phyloP scores from a whole-genome alignment of 306 rosid species.

The Cercis canadensis region DNA sequence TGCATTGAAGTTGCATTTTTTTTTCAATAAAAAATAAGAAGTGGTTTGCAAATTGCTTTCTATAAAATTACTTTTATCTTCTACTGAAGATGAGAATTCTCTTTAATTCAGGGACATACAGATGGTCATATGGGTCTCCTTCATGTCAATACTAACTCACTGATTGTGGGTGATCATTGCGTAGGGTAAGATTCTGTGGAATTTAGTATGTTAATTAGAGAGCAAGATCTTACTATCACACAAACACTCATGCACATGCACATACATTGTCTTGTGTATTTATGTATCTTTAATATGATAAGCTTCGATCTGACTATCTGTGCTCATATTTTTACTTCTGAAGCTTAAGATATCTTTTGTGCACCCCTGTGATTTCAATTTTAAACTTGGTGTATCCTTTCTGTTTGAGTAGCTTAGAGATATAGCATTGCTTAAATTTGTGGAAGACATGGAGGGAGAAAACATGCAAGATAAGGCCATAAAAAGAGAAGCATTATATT shows the following conservation, averaged over 20 bases:
- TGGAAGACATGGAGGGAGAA: too few species aligned
- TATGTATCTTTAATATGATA: too few species aligned
- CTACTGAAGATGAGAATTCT: conserved; percentile 28
- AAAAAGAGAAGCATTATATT: too few species aligned
- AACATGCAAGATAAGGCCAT: too few species aligned
- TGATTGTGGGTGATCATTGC: conserved; percentile 93
- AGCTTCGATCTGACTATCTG: background rate
- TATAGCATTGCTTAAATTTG: too few species aligned
- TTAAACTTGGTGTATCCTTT: background rate
- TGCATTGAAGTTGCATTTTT: background rate
- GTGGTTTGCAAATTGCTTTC: background rate
- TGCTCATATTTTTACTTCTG: background rate
- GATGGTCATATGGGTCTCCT: conserved; percentile 93
- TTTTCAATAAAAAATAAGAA: too few species aligned
- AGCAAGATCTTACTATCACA: conserved; percentile 1
- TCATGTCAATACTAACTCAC: conserved; percentile 67
- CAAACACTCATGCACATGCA: background rate
- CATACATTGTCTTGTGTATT: background rate
- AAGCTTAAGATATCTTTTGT: background rate
- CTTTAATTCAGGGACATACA: conserved; percentile 78
- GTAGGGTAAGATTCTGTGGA: conserved; percentile 73
- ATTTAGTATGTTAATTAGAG: conserved; percentile 12
- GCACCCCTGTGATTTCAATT: background rate
- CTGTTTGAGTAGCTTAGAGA: too few species aligned
- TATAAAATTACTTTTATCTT: conserved; percentile 26